Evolutionary conservation across 148 eudicot genomes (phyloP), one percentile per base, ranked within the genome.

Genomic region (Polygonum aviculare): DNA sequence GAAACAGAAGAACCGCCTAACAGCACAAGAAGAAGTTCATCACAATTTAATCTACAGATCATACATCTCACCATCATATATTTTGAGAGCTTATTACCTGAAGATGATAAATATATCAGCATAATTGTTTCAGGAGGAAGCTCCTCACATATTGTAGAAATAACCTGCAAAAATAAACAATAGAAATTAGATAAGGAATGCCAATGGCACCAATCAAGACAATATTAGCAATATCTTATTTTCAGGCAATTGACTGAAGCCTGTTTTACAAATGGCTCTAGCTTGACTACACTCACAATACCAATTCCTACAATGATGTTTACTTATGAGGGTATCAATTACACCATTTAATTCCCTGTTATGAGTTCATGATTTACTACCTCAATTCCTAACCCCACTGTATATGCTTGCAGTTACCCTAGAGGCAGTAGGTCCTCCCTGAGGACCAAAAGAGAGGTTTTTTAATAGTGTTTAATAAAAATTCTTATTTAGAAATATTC

Each of bases 61-160:
- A 15, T 36, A 12, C 16, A 67, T 35, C 44, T 35, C 19, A 6
- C 1, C 16, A 67, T 35, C n/a, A 15, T 15, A 36, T 14, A 67
- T 67, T 67, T 35, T 35, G 65, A 52, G 33, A 57, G 82, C 78
- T 48, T 81, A 76, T 74, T 77, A 95, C 99, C 99, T 87, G 94
- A 76, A 76, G 89, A 90, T 59, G 99, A 91, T 72, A 95, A 78
- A 78, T 93, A 91, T 76, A 95, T 73, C 75, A 95, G 87, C 86
- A 95, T 86, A 71, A 93, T 83, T 70, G 87, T 86, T n/a, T 95
- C 99, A 2, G 87, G 89, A 77, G 93, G 97, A 73, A 95, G 99
- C 84, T 91, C 96, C 74, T 93, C 98, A 55, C 97, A 91, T 48
- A 88, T 82, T 60, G 89, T 86, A 22, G 99, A 92, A 76, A 95